A percentile compares a stretch with the other conserved stretches of the same genome.
Conservation (phyloP, 257 asterid species). For the Rhazya stricta region DNA sequence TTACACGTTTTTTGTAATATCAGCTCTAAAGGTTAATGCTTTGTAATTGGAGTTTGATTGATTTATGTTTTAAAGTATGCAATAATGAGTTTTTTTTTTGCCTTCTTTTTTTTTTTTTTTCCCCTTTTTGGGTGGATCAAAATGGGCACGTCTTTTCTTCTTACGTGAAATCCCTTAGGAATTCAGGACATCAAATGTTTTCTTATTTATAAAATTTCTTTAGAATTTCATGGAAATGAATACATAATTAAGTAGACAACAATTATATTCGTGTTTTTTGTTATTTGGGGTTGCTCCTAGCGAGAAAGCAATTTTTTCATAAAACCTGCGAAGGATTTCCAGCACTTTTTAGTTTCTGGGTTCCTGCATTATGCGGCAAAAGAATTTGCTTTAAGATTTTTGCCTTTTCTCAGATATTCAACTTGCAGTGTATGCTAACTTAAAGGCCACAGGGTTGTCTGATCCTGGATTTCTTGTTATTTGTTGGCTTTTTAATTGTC, state of each 20-base stretch:
- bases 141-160: neutral
- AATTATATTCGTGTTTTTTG: neutral
- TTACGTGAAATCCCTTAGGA: neutral
- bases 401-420: too few species aligned
- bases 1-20: neutral
- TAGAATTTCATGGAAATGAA: neutral
- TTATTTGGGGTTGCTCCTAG: neutral
- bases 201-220: neutral
- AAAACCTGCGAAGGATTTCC: neutral
- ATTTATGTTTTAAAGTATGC: neutral
- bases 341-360: neutral
- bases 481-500: too few species aligned
- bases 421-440: too few species aligned
- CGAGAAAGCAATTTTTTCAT: neutral
- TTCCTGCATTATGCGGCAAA: neutral
- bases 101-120: too few species aligned
- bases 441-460: too few species aligned
- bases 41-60: neutral
- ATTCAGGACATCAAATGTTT: neutral
- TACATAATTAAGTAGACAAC: neutral
- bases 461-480: too few species aligned
- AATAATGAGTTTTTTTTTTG: neutral
- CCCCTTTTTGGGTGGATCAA: constrained; percentile 1
- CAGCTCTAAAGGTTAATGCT: neutral
- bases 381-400: too few species aligned